These are phyloP conservation scores for Coemansia sp. DNA, from an alignment of 192 early-diverging fungal species.

Conservation along the genomic window DNA sequence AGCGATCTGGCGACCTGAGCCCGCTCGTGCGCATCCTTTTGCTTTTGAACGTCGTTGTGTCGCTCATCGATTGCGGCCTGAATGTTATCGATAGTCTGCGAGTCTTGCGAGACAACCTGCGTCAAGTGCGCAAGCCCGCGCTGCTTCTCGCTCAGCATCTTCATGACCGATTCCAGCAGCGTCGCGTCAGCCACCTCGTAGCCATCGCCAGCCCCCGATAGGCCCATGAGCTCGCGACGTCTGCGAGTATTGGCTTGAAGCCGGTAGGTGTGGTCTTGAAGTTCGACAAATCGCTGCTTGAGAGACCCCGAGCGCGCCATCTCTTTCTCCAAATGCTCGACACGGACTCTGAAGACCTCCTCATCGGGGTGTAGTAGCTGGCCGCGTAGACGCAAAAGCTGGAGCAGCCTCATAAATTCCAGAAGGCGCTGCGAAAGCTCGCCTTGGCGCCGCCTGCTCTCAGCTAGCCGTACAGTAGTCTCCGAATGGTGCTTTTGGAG, in stretches of 20 bases:
- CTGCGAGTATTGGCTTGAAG: slow-evolving; percentile 59
- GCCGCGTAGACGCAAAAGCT: slow-evolving; percentile 80
- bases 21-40: slow-evolving; percentile 37
- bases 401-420: slow-evolving; percentile 83
- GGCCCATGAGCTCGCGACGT: slow-evolving; percentile 35
- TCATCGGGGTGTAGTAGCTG: slow-evolving; percentile 81
- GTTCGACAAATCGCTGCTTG: slow-evolving; percentile 76
- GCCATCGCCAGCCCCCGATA: slow-evolving; percentile 32
- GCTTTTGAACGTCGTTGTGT: slow-evolving; percentile 37
- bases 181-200: slow-evolving; percentile 60
- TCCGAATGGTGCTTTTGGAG: slow-evolving; percentile 69
- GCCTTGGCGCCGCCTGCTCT: slow-evolving; percentile 75
- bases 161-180: slow-evolving; percentile 50
- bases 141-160: slow-evolving; percentile 60
- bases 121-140: slow-evolving; percentile 69
- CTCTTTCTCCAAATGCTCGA: slow-evolving; percentile 74
- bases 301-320: slow-evolving; percentile 77
- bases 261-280: slow-evolving; percentile 76
- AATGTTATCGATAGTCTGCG: slow-evolving; percentile 49
- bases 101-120: slow-evolving; percentile 62
- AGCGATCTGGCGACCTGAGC: slow-evolving; percentile 33
- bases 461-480: slow-evolving; percentile 69
- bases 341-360: slow-evolving; percentile 68
- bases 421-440: slow-evolving; percentile 74
- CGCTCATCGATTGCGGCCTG: slow-evolving; percentile 43